Evolutionary conservation across 2,329 filamentous ascomycete genomes (phyloP).

Genomic region (Aspergillus japonicus): DNA sequence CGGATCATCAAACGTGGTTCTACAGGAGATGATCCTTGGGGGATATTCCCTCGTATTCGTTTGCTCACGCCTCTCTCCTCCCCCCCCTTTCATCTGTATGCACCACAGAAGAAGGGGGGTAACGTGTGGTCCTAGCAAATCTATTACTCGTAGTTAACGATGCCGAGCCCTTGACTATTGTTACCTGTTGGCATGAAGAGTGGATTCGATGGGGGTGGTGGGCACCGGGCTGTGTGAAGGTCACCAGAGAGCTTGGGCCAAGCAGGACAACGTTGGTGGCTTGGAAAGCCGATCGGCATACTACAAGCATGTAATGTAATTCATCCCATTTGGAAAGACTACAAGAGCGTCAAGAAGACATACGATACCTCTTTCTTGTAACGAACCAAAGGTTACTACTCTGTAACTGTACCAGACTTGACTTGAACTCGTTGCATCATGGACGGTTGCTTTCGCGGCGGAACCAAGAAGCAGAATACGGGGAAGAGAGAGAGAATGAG

Average conservation of each 20-base stretch:
- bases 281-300: not conserved
- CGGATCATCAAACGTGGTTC: too few relatives aligned
- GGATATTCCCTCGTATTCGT: not conserved
- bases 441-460: not conserved
- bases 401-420: not conserved
- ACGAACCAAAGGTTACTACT: not conserved
- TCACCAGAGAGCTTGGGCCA: constrained; percentile 6
- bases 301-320: too few relatives aligned
- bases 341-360: too few relatives aligned
- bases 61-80: not conserved
- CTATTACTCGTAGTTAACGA: too few relatives aligned
- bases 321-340: too few relatives aligned
- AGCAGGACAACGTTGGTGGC: constrained; percentile 11
- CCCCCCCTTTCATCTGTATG: too few relatives aligned
- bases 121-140: too few relatives aligned
- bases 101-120: too few relatives aligned
- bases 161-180: not conserved
- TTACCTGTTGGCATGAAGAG: not conserved
- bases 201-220: constrained; percentile 3
- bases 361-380: not conserved
- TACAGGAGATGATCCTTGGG: too few relatives aligned
- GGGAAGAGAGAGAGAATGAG: not conserved
- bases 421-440: constrained; percentile 1
- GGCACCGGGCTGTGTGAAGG: constrained; percentile 10
- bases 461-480: not conserved